Percentiles rank a stretch among this genome's conserved stretches.
phyloP scores from a whole-genome alignment of 2,329 filamentous ascomycete genomes.

The Hypoxylon sp. region DNA sequence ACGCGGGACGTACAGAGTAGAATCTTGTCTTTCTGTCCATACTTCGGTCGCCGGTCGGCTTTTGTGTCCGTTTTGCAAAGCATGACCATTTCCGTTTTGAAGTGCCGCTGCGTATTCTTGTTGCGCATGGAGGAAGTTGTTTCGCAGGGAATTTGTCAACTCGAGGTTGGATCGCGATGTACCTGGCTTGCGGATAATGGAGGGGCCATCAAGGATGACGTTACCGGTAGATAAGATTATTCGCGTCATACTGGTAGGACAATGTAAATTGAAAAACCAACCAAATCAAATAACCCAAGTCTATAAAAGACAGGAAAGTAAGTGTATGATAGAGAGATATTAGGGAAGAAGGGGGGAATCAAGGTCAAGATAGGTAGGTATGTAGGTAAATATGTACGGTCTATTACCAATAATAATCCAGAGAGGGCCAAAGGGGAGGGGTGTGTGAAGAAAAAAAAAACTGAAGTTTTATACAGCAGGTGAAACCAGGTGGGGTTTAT shows the following conservation, averaged over 20 bases:
- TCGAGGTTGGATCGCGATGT: constrained; percentile 91
- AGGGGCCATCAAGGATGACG: constrained; percentile 84
- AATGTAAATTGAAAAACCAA: constrained; percentile 10
- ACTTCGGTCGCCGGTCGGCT: constrained; percentile 50
- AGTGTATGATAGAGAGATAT: constrained; percentile 55
- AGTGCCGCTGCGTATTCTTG: constrained; percentile 60
- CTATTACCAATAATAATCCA: constrained; percentile 30
- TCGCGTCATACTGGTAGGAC: constrained; percentile 37
- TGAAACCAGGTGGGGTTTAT: constrained; percentile 31
- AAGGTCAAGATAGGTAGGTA: constrained; percentile 15
- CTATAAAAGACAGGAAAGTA: constrained; percentile 9
- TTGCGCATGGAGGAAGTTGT: constrained; percentile 81
- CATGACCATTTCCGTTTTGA: constrained; percentile 39
- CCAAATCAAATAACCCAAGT: not conserved
- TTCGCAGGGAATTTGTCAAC: constrained; percentile 85
- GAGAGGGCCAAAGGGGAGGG: constrained; percentile 8
- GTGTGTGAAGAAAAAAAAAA: no score
- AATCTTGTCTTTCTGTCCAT: constrained; percentile 74
- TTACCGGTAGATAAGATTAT: constrained; percentile 59
- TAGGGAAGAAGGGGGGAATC: constrained; percentile 5
- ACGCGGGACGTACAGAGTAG: constrained; percentile 77
- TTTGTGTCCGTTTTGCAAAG: constrained; percentile 45
- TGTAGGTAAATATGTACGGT: no score
- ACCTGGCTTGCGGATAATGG: constrained; percentile 81
- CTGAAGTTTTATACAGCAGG: constrained; percentile 32